Percentiles rank a stretch among this genome's conserved stretches.
Conservation (phyloP, 2,329 filamentous ascomycete species). For the Trichoderma polysporum region DNA sequence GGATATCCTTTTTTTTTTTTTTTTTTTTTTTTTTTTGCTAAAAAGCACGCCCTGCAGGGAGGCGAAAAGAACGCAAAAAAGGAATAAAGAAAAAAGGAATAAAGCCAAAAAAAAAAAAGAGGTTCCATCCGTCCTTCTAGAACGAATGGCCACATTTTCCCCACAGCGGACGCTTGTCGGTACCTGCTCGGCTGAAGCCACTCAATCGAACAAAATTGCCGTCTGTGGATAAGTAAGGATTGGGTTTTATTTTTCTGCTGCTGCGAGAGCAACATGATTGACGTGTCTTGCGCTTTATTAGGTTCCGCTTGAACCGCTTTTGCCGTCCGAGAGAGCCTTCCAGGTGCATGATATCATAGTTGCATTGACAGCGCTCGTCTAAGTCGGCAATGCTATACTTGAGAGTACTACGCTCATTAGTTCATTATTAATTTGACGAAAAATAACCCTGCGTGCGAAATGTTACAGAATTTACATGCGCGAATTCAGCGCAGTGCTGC, state of each 20-base stretch:
- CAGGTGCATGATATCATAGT: constrained; percentile 1
- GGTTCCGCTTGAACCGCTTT: background rate
- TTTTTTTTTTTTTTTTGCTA: background rate
- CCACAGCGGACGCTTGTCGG: constrained; percentile 17
- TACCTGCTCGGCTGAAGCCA: constrained; percentile 7
- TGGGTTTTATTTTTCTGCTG: too few species aligned
- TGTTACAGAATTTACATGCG: background rate
- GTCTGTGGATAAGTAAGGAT: background rate
- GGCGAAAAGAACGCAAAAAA: constrained; percentile 7
- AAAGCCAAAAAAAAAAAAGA: background rate
- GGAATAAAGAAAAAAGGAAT: background rate
- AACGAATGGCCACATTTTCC: background rate
- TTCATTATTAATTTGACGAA: background rate
- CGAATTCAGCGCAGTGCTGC: too few species aligned
- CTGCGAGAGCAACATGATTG: background rate
- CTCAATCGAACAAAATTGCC: background rate
- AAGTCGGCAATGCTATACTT: background rate
- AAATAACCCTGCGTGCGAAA: background rate
- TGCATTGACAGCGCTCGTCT: background rate
- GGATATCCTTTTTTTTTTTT: too few species aligned
- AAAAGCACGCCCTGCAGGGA: background rate
- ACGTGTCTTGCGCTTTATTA: background rate
- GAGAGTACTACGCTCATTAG: background rate
- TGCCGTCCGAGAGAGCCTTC: background rate
- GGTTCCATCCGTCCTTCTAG: constrained; percentile 16